Conservation (phyloP, 768 basidiomycete species). For the Cystoderma amianthinum region DNA sequence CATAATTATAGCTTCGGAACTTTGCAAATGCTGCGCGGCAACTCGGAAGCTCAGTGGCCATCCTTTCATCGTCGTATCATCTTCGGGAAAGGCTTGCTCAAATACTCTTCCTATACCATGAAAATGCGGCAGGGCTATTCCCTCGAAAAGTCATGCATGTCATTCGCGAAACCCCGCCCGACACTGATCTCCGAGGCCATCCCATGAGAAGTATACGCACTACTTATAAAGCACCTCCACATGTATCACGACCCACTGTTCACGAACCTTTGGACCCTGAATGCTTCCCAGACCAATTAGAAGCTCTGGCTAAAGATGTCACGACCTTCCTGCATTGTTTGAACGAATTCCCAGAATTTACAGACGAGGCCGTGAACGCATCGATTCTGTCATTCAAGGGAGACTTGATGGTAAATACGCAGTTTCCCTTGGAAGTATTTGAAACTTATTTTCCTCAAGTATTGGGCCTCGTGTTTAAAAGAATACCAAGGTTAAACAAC, state of each 20-base stretch:
- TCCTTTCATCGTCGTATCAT: constrained; percentile 67
- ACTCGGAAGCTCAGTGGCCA: constrained; percentile 70
- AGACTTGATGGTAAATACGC: constrained; percentile 49
- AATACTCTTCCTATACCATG: constrained; percentile 63
- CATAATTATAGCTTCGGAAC: constrained; percentile 49
- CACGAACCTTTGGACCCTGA: constrained; percentile 56
- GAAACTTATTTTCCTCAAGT: too few species aligned
- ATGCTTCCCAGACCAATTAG: constrained; percentile 59
- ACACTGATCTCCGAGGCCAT: constrained; percentile 22
- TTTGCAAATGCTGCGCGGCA: constrained; percentile 74
- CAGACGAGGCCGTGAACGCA: constrained; percentile 63
- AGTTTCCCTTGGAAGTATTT: too few species aligned
- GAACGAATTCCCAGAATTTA: constrained; percentile 77
- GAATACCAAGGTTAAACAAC: constrained; percentile 46
- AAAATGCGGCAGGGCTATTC: constrained; percentile 74
- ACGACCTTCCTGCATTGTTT: constrained; percentile 62
- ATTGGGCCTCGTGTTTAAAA: constrained; percentile 68
- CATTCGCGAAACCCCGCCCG: constrained; percentile 24
- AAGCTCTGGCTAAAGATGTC: constrained; percentile 56
- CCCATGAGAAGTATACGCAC: constrained; percentile 21
- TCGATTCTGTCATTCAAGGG: constrained; percentile 64
- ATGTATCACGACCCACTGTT: constrained; percentile 45
- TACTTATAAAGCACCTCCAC: constrained; percentile 35
- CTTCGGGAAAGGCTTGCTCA: constrained; percentile 65
- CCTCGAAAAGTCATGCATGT: constrained; percentile 52